These are phyloP conservation scores for Boletus rufocinnamomeus DNA, from an alignment of 768 basidiomycete species.

Conservation along the genomic window DNA sequence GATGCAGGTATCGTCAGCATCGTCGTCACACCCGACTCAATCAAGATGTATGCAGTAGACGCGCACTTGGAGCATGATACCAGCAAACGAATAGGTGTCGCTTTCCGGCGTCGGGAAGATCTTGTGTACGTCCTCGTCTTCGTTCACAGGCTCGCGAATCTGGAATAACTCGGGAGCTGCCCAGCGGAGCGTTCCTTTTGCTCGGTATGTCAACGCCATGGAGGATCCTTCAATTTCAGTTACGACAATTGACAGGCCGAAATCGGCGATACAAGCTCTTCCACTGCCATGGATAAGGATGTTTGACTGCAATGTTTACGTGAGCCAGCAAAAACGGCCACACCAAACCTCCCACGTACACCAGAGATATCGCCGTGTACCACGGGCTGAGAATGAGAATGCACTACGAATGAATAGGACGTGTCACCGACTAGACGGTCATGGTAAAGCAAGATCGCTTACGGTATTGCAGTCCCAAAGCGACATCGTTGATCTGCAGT, in stretches of 20 bases:
- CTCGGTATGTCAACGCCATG: constrained; percentile 34
- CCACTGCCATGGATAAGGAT: constrained; percentile 45
- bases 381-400: constrained; percentile 18
- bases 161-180: constrained; percentile 46
- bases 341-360: constrained; percentile 6
- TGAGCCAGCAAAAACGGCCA: background rate
- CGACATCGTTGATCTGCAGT: constrained; percentile 28
- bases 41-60: background rate
- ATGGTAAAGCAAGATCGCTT: background rate
- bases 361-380: constrained; percentile 35
- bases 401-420: constrained; percentile 14
- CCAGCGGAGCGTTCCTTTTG: constrained; percentile 48
- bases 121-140: background rate
- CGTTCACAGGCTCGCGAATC: background rate
- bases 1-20: background rate
- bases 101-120: constrained; percentile 27
- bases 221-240: constrained; percentile 37
- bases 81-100: constrained; percentile 41
- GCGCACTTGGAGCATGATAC: constrained; percentile 29
- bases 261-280: constrained; percentile 46
- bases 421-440: background rate
- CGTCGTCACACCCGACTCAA: background rate
- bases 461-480: constrained; percentile 32
- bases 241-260: constrained; percentile 46
- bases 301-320: constrained; percentile 37